Base-by-base conservation (phyloP, 2,329 filamentous ascomycete genomes). In the Cladosporium halotolerans region DNA sequence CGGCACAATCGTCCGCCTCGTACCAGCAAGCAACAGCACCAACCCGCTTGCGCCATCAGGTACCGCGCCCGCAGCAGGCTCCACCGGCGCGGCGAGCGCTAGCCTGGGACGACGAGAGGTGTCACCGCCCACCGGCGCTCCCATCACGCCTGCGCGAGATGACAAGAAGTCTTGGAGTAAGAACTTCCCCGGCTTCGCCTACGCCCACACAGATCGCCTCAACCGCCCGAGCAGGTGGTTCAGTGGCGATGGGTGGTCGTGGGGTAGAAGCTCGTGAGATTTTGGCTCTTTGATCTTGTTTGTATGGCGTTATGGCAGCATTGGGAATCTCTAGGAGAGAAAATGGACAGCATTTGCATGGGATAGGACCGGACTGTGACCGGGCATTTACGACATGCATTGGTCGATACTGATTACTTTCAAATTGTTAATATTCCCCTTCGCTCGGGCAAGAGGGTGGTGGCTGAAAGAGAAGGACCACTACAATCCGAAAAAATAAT, bases 1-100 rank as follows among this genome's bases (percentile, higher is more conserved):
- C 40, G 39, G 39, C 48, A 51, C 48, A n/a, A 51, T 51, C 40
- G 28, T 51, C 32, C 48, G 44, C 16, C 48, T 51, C 18, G n/a
- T 51, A 9, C 9, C 40, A 23, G 48, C 47, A 23, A 23, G 28
- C 19, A 51, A 51, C 48, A 23, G 9, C 32, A 51, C 48, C 32
- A 28, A 38, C 18, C 32, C 40, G 13, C 48, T 51, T 18, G 40
- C 23, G 11, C 40, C 48, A 31, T 36, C 16, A n/a, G 48, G 48
- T 3, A 51, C 48, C 2, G 40, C 40, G 23, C 11, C 36, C 36
- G 48, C 48, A 10, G 14, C 40, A 11, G 36, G 36, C 36, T 39
- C 36, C n/a, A 39, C 36, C n/a, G 36, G 11, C n/a, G 44, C 31
- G 3, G 48, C 48, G 9, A 43, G 39, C 13, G 48, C 48, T 10